Percentiles rank a stretch among this genome's conserved stretches.
phyloP scores from a whole-genome alignment of 2,329 filamentous ascomycete genomes.

The Pseudophaeomoniella oleicola region DNA sequence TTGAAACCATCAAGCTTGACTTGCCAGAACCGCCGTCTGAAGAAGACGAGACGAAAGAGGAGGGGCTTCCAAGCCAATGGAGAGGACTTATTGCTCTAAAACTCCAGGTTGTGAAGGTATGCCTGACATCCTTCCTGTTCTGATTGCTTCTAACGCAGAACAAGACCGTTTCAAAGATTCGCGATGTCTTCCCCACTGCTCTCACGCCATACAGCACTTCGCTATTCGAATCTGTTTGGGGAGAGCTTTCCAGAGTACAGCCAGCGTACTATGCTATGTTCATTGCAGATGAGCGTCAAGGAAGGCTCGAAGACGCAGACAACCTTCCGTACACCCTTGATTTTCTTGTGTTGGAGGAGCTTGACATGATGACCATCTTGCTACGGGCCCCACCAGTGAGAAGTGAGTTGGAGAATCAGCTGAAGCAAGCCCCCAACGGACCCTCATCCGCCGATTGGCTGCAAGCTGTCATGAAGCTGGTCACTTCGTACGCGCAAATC shows the following conservation, averaged over 20 bases:
- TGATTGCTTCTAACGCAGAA: conserved; percentile 7
- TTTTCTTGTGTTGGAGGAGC: conserved; percentile 80
- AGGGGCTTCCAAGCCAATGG: conserved; percentile 49
- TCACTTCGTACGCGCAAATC: conserved; percentile 76
- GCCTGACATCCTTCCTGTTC: conserved; percentile 7
- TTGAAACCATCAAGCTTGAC: conserved; percentile 58
- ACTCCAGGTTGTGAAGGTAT: conserved; percentile 71
- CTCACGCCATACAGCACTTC: conserved; percentile 68
- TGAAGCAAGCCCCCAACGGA: conserved; percentile 44
- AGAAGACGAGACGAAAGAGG: conserved; percentile 42
- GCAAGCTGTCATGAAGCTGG: conserved; percentile 71
- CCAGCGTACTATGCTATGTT: conserved; percentile 67
- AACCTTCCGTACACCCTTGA: conserved; percentile 89
- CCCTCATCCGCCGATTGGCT: conserved; percentile 63
- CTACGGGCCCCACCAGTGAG: conserved; percentile 78
- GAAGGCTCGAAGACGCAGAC: conserved; percentile 77
- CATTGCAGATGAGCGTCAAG: conserved; percentile 71
- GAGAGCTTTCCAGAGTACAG: conserved; percentile 64
- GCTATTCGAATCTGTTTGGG: conserved; percentile 80
- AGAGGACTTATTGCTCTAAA: conserved; percentile 76
- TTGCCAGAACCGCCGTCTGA: conserved; percentile 48
- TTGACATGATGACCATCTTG: conserved; percentile 88
- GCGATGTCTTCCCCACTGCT: conserved; percentile 66
- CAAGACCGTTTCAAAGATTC: conserved; percentile 75
- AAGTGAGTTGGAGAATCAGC: conserved; percentile 70